Evolutionary conservation across 164 flowering plant species (phyloP), one percentile per base, ranked within the genome.

Genomic region (Amborella trichopoda): DNA sequence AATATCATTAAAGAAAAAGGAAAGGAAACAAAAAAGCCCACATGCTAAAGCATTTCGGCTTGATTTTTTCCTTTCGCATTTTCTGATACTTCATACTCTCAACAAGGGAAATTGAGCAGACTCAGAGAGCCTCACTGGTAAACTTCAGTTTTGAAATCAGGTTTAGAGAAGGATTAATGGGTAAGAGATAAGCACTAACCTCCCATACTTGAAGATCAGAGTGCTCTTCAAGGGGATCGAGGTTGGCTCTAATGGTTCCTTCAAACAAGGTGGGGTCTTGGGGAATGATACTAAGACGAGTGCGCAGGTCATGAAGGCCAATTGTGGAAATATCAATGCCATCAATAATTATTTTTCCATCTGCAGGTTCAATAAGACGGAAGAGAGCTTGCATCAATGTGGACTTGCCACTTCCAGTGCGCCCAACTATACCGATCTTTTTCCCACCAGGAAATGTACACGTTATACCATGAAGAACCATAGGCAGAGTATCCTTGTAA

Each of bases 381-480:
- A 87, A 91, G 11, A 91, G 50, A 24, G 96, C 94, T 62, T 91
- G 96, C 32, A 91, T 84, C 60, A 91, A 56, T 22, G 96, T 91
- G 38, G 96, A 87, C 75, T 91, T 91, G 18, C 99, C 99, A 62
- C 96, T 87, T 43, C 98, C 98, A 19, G 98, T 91, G 41, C 98
- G 86, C 5, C 98, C 98, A 49, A 87, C 98, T 49, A 91, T 78
- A 27, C 98, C 98, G 53, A 91, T 80, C 49, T 83, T 91, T 59
- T 76, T 80, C 26, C 88, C 90, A 34, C 96, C 95, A 53, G 99
- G 96, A 74, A 91, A 80, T 25, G 49, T 48, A 63, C 94, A 87
- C 10, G 70, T 59, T 54, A 91, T 62, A 39, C 76, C 83, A 64
- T 77, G 96, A 62, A 87, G 99, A 49, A 91, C 99, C 65, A 76